Conservation (phyloP, 306 rosid species). For the Cucurbita maxima region DNA sequence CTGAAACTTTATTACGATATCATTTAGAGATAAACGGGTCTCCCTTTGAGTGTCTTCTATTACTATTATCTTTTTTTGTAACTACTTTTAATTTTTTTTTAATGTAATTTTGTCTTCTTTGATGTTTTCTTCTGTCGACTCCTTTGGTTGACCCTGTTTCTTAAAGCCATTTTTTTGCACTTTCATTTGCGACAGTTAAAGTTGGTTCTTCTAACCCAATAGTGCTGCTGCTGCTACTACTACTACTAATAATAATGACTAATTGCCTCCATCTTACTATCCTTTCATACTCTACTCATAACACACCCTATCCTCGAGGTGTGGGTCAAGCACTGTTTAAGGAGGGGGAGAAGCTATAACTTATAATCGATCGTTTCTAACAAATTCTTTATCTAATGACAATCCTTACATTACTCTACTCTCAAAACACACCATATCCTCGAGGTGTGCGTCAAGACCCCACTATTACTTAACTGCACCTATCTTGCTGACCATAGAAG, state of each 20-base stretch:
- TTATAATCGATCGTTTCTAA: not conserved
- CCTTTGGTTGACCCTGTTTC: not conserved
- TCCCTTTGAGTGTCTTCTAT: not conserved
- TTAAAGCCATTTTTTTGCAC: not conserved
- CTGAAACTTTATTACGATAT: not conserved
- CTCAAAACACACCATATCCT: not conserved
- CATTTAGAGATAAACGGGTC: not conserved
- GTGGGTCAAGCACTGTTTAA: too few species aligned
- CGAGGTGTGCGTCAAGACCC: not conserved
- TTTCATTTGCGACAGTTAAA: not conserved
- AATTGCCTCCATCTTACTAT: too few species aligned
- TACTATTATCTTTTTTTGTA: not conserved
- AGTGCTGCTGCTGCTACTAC: too few species aligned
- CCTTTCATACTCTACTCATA: not conserved
- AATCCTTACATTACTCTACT: not conserved
- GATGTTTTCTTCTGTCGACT: not conserved
- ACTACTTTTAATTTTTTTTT: not conserved
- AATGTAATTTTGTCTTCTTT: too few species aligned
- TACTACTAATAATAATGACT: too few species aligned
- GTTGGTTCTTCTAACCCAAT: not conserved
- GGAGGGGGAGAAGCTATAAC: too few species aligned
- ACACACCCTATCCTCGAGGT: not conserved
- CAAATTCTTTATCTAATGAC: not conserved
- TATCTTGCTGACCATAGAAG: too few species aligned
- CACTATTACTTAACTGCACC: not conserved